Percentiles rank a stretch among this genome's conserved stretches.
phyloP scores from a whole-genome alignment of 2,329 filamentous ascomycete genomes.

The Ophiosphaerella narmari region DNA sequence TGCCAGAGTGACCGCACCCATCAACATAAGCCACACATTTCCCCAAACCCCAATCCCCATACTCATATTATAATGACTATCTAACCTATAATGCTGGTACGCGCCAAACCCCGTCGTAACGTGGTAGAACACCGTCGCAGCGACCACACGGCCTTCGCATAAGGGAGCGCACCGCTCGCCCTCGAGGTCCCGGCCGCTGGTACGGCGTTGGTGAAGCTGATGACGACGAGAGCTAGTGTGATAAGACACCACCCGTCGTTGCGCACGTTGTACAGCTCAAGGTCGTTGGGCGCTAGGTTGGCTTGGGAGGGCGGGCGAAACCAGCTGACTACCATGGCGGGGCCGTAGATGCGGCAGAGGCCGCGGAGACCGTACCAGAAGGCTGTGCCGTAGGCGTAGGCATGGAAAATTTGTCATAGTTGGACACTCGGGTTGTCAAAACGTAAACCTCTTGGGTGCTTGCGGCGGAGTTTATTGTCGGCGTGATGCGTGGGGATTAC shows the following conservation, averaged over 20 bases:
- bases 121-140: conserved; percentile 30
- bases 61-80: conserved; percentile 28
- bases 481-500: conserved; percentile 5
- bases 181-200: conserved; percentile 9
- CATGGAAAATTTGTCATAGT: conserved; percentile 23
- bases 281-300: conserved; percentile 25
- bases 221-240: conserved; percentile 27
- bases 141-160: conserved; percentile 27
- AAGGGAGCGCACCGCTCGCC: conserved; percentile 11
- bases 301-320: conserved; percentile 31
- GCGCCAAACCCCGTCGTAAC: conserved; percentile 26
- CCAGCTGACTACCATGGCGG: conserved; percentile 31
- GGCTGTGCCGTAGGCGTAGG: conserved; percentile 31
- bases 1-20: conserved; percentile 18
- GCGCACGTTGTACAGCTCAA: conserved; percentile 30
- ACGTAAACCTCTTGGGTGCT: background rate
- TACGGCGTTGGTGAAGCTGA: conserved; percentile 28
- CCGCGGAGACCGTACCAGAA: conserved; percentile 34
- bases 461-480: conserved; percentile 20
- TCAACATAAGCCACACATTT: conserved; percentile 29
- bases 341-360: conserved; percentile 28
- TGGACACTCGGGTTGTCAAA: background rate
- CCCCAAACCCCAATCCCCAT: conserved; percentile 34
- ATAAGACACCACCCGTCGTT: conserved; percentile 34
- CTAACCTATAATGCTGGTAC: conserved; percentile 31